Evolutionary conservation across 1,139 yeast species (phyloP), one percentile per base, ranked within the genome.

Genomic region (Yamadazyma dendronema): DNA sequence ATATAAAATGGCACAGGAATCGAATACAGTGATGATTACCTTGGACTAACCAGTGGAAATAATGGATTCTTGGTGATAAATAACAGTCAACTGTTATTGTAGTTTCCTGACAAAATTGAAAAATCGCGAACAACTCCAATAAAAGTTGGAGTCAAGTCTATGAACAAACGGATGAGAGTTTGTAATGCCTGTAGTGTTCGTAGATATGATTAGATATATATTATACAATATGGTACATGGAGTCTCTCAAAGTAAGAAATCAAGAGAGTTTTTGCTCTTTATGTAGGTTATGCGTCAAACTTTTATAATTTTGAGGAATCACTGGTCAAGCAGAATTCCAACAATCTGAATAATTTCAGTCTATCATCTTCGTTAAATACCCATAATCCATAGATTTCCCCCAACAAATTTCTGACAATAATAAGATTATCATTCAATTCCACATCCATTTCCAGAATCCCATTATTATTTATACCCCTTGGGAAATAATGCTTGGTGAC

Each of bases 381-480:
- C 97, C 97, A 90, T 39, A 90, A 67, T 1, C 97, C 97, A 56
- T 79, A 89, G 38, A 89, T 85, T 34, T 83, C 88, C 10, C 88
- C 94, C 38, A 80, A 69, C 30, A 84, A 64, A 47, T 83, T 84
- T 57, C 84, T 84, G 21, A 89, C 77, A 54, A 90, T 89, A 35
- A 90, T 79, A 52, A 89, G 74, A 34, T 84, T 84, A 46, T 84
- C 95, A 50, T 84, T 85, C 44, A 82, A 71, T 48, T 86, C 95
- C 28, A 84, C 84, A 38, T 83, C 84, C 79, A 88, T 79, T 36
- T 60, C 65, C 35, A 52, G 46, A 26, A 78, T 75, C 4, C 74
- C 64, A 28, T 70, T 41, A 63, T 62, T 37, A 66, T 78, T 42
- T 57, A 69, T 45, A 16, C 71, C 65, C 33, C 58, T 30, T 34